Conservation (phyloP, 129 eudicot genomes). For the Scalesia atractyloides region DNA sequence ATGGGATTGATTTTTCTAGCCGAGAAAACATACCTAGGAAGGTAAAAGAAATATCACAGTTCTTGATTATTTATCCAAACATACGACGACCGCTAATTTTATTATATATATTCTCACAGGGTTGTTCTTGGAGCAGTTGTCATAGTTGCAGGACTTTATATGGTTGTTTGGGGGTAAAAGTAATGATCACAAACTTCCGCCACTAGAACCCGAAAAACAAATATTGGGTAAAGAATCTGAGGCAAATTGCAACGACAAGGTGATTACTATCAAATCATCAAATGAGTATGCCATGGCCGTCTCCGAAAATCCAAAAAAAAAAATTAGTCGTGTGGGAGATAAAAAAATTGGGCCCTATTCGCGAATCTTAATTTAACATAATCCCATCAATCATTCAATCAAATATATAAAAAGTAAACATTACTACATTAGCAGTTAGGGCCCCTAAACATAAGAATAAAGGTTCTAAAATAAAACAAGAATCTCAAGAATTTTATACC, state of each 20-base stretch:
- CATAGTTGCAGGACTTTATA: slow-evolving; percentile 77
- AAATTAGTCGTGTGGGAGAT: too few relatives aligned
- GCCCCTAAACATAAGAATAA: too few relatives aligned
- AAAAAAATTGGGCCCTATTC: too few relatives aligned
- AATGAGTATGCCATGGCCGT: neutral
- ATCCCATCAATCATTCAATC: too few relatives aligned
- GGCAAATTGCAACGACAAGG: slow-evolving; percentile 32
- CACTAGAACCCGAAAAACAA: slow-evolving; percentile 33
- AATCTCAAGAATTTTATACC: too few relatives aligned
- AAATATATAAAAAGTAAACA: too few relatives aligned
- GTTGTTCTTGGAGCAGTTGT: slow-evolving; percentile 68
- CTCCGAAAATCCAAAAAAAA: too few relatives aligned
- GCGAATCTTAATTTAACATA: too few relatives aligned
- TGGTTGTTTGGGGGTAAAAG: slow-evolving; percentile 94
- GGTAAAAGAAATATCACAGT: slow-evolving; percentile 37
- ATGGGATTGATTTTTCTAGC: slow-evolving; percentile 66
- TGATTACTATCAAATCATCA: slow-evolving; percentile 36
- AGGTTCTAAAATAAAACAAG: too few relatives aligned
- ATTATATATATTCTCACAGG: slow-evolving; percentile 51
- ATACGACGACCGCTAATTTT: slow-evolving; percentile 4
- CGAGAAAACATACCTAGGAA: slow-evolving; percentile 66
- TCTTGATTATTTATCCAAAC: slow-evolving; percentile 12
- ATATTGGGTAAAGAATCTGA: slow-evolving; percentile 16
- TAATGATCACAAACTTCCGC: slow-evolving; percentile 49
- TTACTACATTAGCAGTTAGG: too few relatives aligned